Base-by-base conservation (phyloP, 2,329 filamentous ascomycete species). In the Podosphaera leucotricha region DNA sequence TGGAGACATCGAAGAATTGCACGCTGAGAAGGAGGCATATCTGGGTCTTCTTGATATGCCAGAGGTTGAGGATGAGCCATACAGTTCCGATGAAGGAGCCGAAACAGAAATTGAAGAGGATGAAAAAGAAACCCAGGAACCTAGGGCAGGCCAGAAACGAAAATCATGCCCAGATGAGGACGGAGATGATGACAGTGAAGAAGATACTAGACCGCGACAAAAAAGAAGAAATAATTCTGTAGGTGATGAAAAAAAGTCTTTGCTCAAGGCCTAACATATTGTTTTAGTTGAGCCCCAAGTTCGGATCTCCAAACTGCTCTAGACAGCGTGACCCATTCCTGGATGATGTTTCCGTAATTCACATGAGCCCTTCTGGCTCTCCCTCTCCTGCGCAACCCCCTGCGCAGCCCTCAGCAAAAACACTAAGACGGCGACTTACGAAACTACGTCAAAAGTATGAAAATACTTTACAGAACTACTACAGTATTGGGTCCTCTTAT, bases 11-110 rank as follows among this genome's bases (percentile, higher is more conserved):
- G 80, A 87, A 52, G 81, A 86, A 28, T 64, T 98, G 28, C 62
- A 61, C 11, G 64, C 64, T 1, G 85, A 95, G 61, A 71, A 75
- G 52, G 76, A 83, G 47, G 86, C 90, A 35, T 95, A 92, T 56
- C 72, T 81, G 50, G 78, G 79, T n/a, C 64, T 95, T 43, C 67
- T 83, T 39, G 79, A 85, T 49, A 95, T 98, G 85, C 87, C 86
- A 1, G 82, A 90, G 26, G 71, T 77, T 22, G 75, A 73, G 10
- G 72, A 78, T 21, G 68, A 73, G n/a, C 43, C 64, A 73, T 41
- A 74, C 71, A 3, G 66, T 67, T 19, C 71, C 66, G 37, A n/a
- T n/a, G 54, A 55, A 15, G 52, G 49, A n/a, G 53, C 51, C 35
- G 72, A 72, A 3, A 64, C 64, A 2, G 71, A 71, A 15, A 70